Conservation (phyloP, 2,329 filamentous ascomycete genomes). For the Triangularia verruculosa region DNA sequence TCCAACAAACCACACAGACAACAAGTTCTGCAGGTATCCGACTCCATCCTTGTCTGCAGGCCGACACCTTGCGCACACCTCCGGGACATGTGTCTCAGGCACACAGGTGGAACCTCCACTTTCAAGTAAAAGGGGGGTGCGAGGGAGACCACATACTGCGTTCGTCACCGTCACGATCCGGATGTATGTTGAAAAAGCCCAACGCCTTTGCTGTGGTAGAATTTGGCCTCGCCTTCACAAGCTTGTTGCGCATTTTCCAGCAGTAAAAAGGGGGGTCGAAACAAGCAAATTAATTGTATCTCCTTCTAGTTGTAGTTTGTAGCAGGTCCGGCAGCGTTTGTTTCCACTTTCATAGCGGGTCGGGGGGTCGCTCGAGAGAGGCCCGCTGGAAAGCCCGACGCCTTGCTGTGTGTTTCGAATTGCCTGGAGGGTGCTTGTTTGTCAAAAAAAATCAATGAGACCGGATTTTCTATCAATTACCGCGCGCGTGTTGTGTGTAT, state of each 20-base stretch:
- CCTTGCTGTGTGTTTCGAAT: conserved; percentile 10
- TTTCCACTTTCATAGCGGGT: conserved; percentile 15
- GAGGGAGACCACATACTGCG: conserved; percentile 24
- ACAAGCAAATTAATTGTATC: conserved; percentile 11
- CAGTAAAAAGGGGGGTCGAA: neutral
- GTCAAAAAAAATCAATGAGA: neutral
- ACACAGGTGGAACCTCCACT: conserved; percentile 1
- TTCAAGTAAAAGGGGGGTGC: conserved; percentile 7
- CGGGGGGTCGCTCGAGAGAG: conserved; percentile 17
- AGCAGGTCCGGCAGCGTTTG: conserved; percentile 8
- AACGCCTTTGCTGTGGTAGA: conserved; percentile 22
- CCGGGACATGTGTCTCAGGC: conserved; percentile 12
- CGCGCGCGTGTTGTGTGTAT: neutral
- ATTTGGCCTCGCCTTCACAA: conserved; percentile 28
- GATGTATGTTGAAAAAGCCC: conserved; percentile 28
- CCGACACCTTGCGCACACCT: neutral
- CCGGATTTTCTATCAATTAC: neutral
- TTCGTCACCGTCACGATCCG: conserved; percentile 21
- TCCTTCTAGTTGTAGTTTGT: conserved; percentile 4
- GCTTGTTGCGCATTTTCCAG: conserved; percentile 31
- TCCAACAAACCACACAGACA: neutral
- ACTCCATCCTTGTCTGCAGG: neutral
- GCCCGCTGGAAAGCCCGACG: conserved; percentile 13
- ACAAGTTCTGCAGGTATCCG: neutral
- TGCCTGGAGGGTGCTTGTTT: conserved; percentile 4